Conservation (phyloP, 352 stramenopile species). For the Pilasporangium apinafurcum region DNA sequence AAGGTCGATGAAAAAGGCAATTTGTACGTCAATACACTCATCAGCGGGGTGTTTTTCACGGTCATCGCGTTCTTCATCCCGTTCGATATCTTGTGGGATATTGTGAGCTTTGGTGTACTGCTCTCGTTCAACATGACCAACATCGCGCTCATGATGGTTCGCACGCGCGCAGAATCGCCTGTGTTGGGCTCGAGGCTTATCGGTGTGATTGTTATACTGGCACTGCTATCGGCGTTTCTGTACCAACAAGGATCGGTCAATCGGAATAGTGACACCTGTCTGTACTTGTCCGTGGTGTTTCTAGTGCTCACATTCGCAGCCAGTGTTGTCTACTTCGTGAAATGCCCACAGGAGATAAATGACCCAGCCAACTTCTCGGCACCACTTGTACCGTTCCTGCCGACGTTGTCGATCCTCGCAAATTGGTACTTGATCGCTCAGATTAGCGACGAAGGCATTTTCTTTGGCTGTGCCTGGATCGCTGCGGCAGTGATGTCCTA, state of each 20-base stretch:
- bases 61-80: conserved; percentile 24
- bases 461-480: conserved; percentile 7
- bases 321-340: conserved; percentile 1
- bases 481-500: too few relatives aligned
- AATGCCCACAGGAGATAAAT: conserved; percentile 7
- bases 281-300: conserved; percentile 6
- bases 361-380: conserved; percentile 5
- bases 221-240: conserved; percentile 3
- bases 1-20: conserved; percentile 28
- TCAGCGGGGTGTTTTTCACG: conserved; percentile 12
- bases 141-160: conserved; percentile 19
- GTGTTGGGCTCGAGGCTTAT: conserved; percentile 10
- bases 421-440: conserved; percentile 19
- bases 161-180: conserved; percentile 10
- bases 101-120: conserved; percentile 43
- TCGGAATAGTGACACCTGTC: neutral
- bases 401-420: conserved; percentile 5
- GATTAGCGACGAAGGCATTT: conserved; percentile 3
- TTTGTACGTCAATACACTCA: conserved; percentile 24
- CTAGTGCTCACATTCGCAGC: conserved; percentile 6
- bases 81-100: conserved; percentile 33
- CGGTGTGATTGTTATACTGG: neutral
- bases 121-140: conserved; percentile 52
- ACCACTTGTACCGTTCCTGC: conserved; percentile 17
- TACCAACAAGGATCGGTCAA: conserved; percentile 16